Percentiles rank a stretch among this genome's conserved stretches.
phyloP scores from a whole-genome alignment of 1,139 yeast species.

The Magnusiomyces fungicola region DNA sequence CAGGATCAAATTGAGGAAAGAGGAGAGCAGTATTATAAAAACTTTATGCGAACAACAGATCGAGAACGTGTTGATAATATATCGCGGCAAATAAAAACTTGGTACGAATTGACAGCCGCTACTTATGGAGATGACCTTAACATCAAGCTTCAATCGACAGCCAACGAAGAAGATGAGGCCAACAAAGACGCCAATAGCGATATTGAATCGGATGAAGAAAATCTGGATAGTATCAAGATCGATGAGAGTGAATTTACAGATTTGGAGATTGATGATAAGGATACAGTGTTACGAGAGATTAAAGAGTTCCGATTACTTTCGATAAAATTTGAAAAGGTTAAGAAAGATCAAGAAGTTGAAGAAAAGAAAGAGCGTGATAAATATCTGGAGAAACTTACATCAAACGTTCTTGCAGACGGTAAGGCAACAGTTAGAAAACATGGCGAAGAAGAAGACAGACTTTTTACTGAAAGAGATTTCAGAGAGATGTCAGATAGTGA shows the following conservation, averaged over 20 bases:
- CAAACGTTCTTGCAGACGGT: conserved; percentile 15
- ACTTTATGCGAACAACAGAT: not conserved
- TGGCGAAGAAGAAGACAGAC: conserved; percentile 7
- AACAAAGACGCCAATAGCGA: conserved; percentile 10
- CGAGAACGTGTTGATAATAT: not conserved
- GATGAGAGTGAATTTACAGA: conserved; percentile 20
- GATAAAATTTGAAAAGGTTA: conserved; percentile 21
- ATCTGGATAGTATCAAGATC: conserved; percentile 24
- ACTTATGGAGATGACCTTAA: conserved; percentile 9
- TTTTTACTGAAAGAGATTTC: conserved; percentile 10
- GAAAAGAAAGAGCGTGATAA: conserved; percentile 19
- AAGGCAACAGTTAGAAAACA: conserved; percentile 4
- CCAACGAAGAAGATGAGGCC: conserved; percentile 9
- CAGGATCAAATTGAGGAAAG: conserved; percentile 17
- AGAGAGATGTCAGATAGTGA: conserved; percentile 9
- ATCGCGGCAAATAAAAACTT: conserved; percentile 4
- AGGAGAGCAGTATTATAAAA: conserved; percentile 10
- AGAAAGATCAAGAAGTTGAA: conserved; percentile 21
- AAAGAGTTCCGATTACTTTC: conserved; percentile 30
- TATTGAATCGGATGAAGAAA: conserved; percentile 6
- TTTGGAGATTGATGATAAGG: conserved; percentile 11
- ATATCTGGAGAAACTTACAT: conserved; percentile 17
- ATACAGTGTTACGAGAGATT: conserved; percentile 18
- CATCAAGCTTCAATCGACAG: conserved; percentile 1
- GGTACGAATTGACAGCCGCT: conserved; percentile 12